Conservation (phyloP, 305 asterid species). For the Ilex paraguariensis region DNA sequence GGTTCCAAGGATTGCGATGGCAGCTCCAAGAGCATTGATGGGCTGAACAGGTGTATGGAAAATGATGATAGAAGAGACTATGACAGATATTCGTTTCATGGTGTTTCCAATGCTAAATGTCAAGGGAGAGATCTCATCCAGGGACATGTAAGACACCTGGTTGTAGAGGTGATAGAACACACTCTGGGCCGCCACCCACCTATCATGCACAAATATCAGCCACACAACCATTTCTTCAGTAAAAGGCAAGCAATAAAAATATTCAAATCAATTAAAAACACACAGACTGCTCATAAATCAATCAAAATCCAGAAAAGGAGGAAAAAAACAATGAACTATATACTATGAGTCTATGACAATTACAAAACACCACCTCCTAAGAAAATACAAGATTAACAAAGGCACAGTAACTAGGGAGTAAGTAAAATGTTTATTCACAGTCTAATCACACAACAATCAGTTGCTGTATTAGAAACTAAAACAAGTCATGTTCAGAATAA, state of each 20-base stretch:
- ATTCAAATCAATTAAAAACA: no score
- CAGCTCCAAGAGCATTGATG: constrained; percentile 93
- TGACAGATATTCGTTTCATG: constrained; percentile 94
- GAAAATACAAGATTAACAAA: no score
- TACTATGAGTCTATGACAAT: no score
- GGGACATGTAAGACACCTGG: constrained; percentile 94
- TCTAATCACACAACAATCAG: no score
- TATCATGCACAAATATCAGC: constrained; percentile 25
- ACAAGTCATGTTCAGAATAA: no score
- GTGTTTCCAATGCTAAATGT: constrained; percentile 97
- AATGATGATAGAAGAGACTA: constrained; percentile 87
- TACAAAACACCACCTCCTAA: no score
- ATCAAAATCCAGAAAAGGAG: neutral
- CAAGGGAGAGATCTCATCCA: constrained; percentile 92
- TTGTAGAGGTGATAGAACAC: constrained; percentile 90
- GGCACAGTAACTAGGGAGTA: no score
- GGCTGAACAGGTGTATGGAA: constrained; percentile 90
- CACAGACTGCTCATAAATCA: no score
- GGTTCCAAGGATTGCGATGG: constrained; percentile 86
- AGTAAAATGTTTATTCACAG: no score
- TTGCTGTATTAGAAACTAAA: no score
- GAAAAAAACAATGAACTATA: neutral
- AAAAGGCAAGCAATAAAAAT: neutral
- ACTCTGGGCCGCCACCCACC: constrained; percentile 98
- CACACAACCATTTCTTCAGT: constrained; percentile 13